A percentile compares a stretch with the other conserved stretches of the same genome.
Evolutionary conservation across 75 land plant species (phyloP).

Genomic region (Picea sitchensis): DNA sequence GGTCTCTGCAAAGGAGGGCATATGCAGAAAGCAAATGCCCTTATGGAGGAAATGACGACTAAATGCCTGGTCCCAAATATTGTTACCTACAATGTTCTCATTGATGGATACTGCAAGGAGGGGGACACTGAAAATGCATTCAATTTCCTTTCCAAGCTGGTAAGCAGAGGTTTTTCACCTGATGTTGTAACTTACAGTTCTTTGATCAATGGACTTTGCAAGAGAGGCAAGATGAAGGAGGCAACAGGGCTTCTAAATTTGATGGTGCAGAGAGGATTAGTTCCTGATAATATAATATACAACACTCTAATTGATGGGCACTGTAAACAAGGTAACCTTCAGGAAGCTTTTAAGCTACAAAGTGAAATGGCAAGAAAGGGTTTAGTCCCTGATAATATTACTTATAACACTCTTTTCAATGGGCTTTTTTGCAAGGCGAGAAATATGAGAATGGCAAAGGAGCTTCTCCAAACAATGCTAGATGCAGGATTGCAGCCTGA

Average conservation of each 20-base stretch:
- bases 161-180: constrained; percentile 31
- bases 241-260: constrained; percentile 38
- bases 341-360: constrained; percentile 45
- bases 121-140: constrained; percentile 52
- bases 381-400: constrained; percentile 36
- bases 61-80: constrained; percentile 46
- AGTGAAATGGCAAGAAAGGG: constrained; percentile 49
- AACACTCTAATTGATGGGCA: constrained; percentile 45
- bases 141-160: constrained; percentile 36
- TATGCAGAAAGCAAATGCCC: constrained; percentile 39
- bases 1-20: constrained; percentile 47
- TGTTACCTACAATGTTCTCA: constrained; percentile 41
- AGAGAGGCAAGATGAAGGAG: constrained; percentile 31
- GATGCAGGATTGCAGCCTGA: constrained; percentile 52
- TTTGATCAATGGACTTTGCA: constrained; percentile 49
- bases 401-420: constrained; percentile 58
- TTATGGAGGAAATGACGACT: constrained; percentile 54
- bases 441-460: constrained; percentile 28
- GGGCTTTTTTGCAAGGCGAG: constrained; percentile 52
- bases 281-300: constrained; percentile 51
- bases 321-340: constrained; percentile 35
- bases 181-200: constrained; percentile 40
- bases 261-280: constrained; percentile 23
- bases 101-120: constrained; percentile 43
- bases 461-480: constrained; percentile 37